Conservation (phyloP, 495 filamentous ascomycete species). For the Cercophora scortea region DNA sequence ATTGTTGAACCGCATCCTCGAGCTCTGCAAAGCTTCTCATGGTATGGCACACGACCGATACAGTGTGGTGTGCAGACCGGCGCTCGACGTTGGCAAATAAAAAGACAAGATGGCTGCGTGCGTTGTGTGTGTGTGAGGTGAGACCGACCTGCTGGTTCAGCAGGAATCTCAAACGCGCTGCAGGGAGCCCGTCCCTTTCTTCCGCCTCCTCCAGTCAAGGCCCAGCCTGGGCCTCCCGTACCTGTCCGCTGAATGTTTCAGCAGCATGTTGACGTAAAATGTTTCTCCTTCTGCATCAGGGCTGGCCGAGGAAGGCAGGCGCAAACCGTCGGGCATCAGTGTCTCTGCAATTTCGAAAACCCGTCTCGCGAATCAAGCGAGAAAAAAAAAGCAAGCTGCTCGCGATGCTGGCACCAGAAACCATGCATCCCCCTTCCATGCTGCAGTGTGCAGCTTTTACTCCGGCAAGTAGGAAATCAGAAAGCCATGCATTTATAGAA, state of each 20-base stretch:
- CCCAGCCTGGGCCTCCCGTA: background rate
- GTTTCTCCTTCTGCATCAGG: constrained; percentile 1
- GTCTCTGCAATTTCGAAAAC: too few species aligned
- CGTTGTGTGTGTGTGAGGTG: background rate
- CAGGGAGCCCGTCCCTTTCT: background rate
- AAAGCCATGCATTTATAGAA: too few species aligned
- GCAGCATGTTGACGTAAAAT: background rate
- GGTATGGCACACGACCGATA: too few species aligned
- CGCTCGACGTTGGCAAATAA: background rate
- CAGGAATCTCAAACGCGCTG: background rate
- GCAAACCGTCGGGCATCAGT: background rate
- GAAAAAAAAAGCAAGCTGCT: too few species aligned
- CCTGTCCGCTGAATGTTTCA: constrained; percentile 1
- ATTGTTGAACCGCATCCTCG: too few species aligned
- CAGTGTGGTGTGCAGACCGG: too few species aligned
- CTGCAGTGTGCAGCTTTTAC: too few species aligned
- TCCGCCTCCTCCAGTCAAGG: background rate
- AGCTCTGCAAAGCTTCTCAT: too few species aligned
- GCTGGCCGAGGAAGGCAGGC: background rate
- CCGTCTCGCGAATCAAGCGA: too few species aligned
- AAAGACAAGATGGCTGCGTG: background rate
- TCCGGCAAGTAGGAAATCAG: too few species aligned
- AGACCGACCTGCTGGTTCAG: background rate
- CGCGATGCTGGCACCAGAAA: too few species aligned
- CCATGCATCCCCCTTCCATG: too few species aligned